Base-by-base conservation (phyloP, 1,139 yeast species). In the Starmera stellimalicola region DNA sequence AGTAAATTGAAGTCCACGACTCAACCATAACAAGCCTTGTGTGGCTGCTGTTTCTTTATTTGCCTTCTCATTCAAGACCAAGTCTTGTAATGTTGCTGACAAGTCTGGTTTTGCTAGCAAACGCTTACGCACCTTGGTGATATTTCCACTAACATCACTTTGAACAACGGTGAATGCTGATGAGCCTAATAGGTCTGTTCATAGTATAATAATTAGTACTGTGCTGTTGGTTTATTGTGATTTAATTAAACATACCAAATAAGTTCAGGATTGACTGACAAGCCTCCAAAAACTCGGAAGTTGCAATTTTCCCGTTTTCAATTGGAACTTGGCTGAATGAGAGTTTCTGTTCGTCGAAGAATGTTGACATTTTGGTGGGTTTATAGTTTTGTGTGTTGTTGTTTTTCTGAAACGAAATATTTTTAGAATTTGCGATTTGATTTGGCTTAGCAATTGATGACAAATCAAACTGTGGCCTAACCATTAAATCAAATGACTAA, bases 11-110 rank as follows among this genome's bases (percentile, higher is more conserved):
- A 85, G 72, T 14, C 95, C 95, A 55, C 91, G 68, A 28, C 79
- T 68, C 44, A 85, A 70, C 96, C 96, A 85, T 51, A 85, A 64
- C 47, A 85, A 71, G 18, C 94, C 96, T 59, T 87, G 95, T 16
- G 95, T 85, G 30, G 95, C 95, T 39, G 79, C 77, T 57, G 80
- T 82, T 47, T 68, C 63, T 56, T 74, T 75, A 41, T 68, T 74
- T 26, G 75, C 73, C 49, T 73, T 81, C 51, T 81, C 81, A 38
- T 65, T 58, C 41, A 82, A 62, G 18, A 87, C 78, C 55, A 85
- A 68, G 43, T 72, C 87, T 61, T 87, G 94, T 48, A 85, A 69
- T 22, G 94, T 80, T 20, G 63, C 58, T 26, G 82, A 66, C 37
- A 64, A 62, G 30, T 63, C 71, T 29, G 94, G 94, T 41, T 76